These are phyloP conservation scores for Luffa acutangula DNA, from an alignment of 306 rosid genomes.

Conservation along the genomic window DNA sequence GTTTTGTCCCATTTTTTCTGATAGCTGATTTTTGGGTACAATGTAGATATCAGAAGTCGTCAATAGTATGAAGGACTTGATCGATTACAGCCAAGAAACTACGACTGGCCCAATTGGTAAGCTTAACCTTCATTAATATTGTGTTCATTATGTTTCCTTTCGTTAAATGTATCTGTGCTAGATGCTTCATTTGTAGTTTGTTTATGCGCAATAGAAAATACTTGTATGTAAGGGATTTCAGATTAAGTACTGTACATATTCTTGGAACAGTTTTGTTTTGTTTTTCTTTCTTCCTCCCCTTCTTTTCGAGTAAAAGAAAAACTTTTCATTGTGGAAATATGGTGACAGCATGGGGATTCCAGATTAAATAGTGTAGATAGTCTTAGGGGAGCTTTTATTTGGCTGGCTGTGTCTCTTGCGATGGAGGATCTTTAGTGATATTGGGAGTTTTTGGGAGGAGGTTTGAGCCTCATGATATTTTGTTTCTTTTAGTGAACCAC, in stretches of 20 bases:
- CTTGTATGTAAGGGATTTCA: not conserved
- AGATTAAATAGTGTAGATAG: not conserved
- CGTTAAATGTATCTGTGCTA: not conserved
- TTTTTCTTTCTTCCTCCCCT: not conserved
- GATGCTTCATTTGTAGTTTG: not conserved
- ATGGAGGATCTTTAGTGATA: not conserved
- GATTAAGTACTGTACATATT: not conserved
- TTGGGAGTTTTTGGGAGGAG: not conserved
- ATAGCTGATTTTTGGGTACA: not conserved
- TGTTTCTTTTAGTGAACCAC: not conserved
- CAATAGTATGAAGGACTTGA: slow-evolving; percentile 96
- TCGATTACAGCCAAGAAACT: slow-evolving; percentile 88
- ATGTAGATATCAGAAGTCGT: slow-evolving; percentile 94
- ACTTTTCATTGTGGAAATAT: not conserved
- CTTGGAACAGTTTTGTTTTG: not conserved
- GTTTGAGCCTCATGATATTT: not conserved
- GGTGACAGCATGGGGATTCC: not conserved
- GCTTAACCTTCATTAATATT: slow-evolving; percentile 16
- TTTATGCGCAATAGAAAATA: not conserved
- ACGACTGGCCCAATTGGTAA: slow-evolving; percentile 89
- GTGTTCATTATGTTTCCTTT: not conserved
- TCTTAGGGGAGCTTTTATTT: not conserved
- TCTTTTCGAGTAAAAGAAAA: not conserved
- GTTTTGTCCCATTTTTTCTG: not conserved
- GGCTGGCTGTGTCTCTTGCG: not conserved